phyloP scores from a whole-genome alignment of 257 asterid species.

The Primulina huaijiensis region DNA sequence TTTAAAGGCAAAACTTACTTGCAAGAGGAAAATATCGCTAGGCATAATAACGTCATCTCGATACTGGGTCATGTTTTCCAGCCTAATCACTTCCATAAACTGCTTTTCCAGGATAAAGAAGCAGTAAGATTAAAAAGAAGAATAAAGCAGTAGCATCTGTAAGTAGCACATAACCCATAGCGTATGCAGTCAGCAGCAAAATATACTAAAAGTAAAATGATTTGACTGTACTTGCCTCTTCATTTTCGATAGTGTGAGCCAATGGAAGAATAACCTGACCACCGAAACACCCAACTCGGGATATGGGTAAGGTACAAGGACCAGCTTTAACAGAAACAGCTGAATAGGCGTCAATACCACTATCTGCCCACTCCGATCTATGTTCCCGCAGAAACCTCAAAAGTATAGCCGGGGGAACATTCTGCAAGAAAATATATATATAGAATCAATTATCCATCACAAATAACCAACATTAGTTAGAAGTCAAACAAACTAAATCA shows the following conservation, averaged over 20 bases:
- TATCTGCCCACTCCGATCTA: conserved; percentile 98
- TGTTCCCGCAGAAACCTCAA: conserved; percentile 88
- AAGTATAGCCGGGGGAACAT: conserved; percentile 90
- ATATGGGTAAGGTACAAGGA: conserved; percentile 67
- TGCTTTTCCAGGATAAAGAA: conserved; percentile 24
- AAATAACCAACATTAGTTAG: not conserved
- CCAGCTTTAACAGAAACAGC: conserved; percentile 83
- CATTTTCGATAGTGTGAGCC: conserved; percentile 95
- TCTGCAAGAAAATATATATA: conserved; percentile 32
- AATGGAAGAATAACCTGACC: conserved; percentile 94
- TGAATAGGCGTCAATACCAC: conserved; percentile 84
- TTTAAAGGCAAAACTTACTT: conserved; percentile 45
- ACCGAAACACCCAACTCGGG: conserved; percentile 77
- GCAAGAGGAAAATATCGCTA: conserved; percentile 83
- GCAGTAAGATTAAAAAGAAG: conserved; percentile 3
- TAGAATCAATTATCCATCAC: not conserved
- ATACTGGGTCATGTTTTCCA: conserved; percentile 74
- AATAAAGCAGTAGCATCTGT: not conserved
- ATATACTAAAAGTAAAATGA: not conserved
- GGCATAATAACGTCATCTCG: conserved; percentile 78
- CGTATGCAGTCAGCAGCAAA: not conserved
- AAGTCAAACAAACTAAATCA: not conserved
- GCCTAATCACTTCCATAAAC: conserved; percentile 98
- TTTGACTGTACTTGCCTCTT: conserved; percentile 57
- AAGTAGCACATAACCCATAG: not conserved